Evolutionary conservation across 495 filamentous ascomycete genomes (phyloP).

Genomic region (Penicillium soppii): DNA sequence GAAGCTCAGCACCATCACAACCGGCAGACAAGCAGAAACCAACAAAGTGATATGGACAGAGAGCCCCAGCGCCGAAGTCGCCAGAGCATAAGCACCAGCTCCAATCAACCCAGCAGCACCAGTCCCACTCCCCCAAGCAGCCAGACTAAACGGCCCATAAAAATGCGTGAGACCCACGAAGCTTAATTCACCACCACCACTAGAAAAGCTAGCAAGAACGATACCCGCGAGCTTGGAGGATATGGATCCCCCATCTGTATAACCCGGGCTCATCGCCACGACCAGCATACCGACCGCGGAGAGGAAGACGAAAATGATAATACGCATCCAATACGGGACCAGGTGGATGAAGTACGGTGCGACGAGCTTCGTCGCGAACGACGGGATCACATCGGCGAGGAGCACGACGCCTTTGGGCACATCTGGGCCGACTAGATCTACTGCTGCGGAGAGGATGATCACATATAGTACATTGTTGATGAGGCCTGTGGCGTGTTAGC

Average conservation of each 20-base stretch:
- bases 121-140: slow-evolving; percentile 90
- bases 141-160: slow-evolving; percentile 87
- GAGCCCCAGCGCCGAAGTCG: slow-evolving; percentile 75
- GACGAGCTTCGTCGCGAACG: slow-evolving; percentile 81
- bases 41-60: slow-evolving; percentile 69
- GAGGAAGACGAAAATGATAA: slow-evolving; percentile 67
- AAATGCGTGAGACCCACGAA: slow-evolving; percentile 91
- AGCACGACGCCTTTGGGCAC: slow-evolving; percentile 90
- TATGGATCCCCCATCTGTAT: slow-evolving; percentile 59
- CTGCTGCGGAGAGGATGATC: slow-evolving; percentile 91
- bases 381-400: slow-evolving; percentile 87
- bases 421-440: slow-evolving; percentile 84
- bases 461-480: slow-evolving; percentile 99
- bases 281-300: slow-evolving; percentile 84
- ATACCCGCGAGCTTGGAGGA: slow-evolving; percentile 77
- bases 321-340: slow-evolving; percentile 74
- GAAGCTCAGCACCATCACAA: slow-evolving; percentile 81
- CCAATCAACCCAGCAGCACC: slow-evolving; percentile 87
- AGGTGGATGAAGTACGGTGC: slow-evolving; percentile 92
- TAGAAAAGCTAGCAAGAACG: slow-evolving; percentile 77
- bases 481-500: slow-evolving; percentile 56
- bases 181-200: slow-evolving; percentile 82
- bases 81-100: slow-evolving; percentile 79
- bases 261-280: slow-evolving; percentile 72
- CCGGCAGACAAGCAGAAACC: slow-evolving; percentile 72